Evolutionary conservation across 1,139 yeast genomes (phyloP).

Genomic region (Protomyces inouyei): DNA sequence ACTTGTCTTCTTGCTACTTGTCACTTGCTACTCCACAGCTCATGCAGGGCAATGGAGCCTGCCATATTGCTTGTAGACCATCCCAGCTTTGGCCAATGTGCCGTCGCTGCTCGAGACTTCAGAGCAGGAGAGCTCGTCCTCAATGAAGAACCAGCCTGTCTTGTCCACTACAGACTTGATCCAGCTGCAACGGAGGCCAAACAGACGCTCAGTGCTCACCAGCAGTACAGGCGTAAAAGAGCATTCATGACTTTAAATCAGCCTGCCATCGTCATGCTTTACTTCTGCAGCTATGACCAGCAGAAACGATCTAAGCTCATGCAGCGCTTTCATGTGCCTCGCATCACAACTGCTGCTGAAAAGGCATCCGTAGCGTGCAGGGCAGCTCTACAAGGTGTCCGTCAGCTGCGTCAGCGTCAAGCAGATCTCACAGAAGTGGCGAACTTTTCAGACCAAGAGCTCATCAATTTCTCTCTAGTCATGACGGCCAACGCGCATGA

Average conservation of each 20-base stretch:
- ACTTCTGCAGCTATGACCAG: neutral
- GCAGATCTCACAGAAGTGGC: conserved; percentile 1
- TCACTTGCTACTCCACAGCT: too few relatives aligned
- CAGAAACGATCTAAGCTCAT: neutral
- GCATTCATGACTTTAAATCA: conserved; percentile 15
- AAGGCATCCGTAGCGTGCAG: conserved; percentile 6
- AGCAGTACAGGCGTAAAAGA: conserved; percentile 9
- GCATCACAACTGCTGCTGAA: neutral
- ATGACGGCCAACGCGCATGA: conserved; percentile 16
- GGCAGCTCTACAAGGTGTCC: conserved; percentile 2
- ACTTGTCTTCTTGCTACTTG: too few relatives aligned
- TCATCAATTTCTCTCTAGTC: conserved; percentile 5
- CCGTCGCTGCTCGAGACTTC: conserved; percentile 9
- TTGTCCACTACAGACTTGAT: conserved; percentile 7
- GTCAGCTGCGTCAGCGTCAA: neutral
- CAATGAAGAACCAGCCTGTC: conserved; percentile 7
- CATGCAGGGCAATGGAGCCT: too few relatives aligned
- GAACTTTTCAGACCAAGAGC: neutral
- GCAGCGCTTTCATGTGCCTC: conserved; percentile 1
- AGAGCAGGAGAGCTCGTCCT: conserved; percentile 9
- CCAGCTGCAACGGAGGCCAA: neutral
- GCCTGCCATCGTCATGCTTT: conserved; percentile 8
- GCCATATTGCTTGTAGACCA: neutral
- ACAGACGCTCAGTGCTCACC: neutral
- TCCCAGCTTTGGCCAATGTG: conserved; percentile 16